Percentiles rank a stretch among this genome's conserved stretches.
Evolutionary conservation across 2,329 filamentous ascomycete species (phyloP).

Genomic region (Didymella keratinophila): DNA sequence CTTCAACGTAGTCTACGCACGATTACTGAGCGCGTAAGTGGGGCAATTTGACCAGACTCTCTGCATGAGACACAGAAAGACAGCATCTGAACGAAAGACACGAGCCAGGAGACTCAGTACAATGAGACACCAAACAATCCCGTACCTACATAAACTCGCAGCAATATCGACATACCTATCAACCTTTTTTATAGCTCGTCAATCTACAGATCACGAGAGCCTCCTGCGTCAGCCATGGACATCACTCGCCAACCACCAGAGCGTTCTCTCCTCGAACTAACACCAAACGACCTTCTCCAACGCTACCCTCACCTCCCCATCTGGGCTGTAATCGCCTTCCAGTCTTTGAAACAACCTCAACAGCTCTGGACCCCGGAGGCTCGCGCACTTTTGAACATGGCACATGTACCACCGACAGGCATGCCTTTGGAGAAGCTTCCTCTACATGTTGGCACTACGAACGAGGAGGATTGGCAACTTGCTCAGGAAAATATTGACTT

Average conservation of each 20-base stretch:
- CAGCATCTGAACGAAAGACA: not conserved
- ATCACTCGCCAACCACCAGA: not conserved
- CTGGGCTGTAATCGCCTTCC: constrained; percentile 8
- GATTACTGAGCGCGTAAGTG: not conserved
- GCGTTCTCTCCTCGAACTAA: not conserved
- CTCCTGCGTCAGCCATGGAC: not conserved
- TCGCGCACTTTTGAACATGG: constrained; percentile 8
- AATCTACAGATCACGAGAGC: not conserved
- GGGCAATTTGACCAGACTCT: not conserved
- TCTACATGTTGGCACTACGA: not conserved
- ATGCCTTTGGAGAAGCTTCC: not conserved
- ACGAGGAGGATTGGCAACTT: too few relatives aligned
- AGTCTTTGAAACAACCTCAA: not conserved
- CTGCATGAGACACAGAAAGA: not conserved
- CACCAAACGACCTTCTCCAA: not conserved
- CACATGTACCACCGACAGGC: not conserved
- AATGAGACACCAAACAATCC: not conserved
- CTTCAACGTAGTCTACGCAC: not conserved
- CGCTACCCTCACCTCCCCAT: constrained; percentile 4
- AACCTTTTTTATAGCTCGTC: not conserved
- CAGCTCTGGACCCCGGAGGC: constrained; percentile 3
- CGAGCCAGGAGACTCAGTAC: not conserved
- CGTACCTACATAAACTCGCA: not conserved
- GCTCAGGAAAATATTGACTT: too few relatives aligned
- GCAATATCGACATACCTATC: not conserved